Percentiles rank a stretch among this genome's conserved stretches.
Evolutionary conservation across 306 rosid species (phyloP).

Genomic region (Carpinus fangiana): DNA sequence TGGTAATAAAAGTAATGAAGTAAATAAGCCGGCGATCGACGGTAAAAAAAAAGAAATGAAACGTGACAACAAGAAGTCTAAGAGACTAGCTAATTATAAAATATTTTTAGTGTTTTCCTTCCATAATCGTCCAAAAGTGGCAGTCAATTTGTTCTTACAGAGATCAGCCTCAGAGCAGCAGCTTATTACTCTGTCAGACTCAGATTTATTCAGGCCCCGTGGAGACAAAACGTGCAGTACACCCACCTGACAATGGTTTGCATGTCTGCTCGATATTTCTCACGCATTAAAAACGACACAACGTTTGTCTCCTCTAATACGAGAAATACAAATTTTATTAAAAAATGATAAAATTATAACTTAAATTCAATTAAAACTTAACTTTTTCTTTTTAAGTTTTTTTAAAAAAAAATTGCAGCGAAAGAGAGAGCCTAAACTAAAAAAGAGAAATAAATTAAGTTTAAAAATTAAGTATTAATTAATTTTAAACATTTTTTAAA

Average conservation of each 20-base stretch:
- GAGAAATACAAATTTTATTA: neutral
- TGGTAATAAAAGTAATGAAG: too few relatives aligned
- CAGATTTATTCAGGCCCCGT: neutral
- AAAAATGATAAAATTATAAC: too few relatives aligned
- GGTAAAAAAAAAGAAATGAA: neutral
- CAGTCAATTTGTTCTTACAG: conserved; percentile 16
- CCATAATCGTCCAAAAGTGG: neutral
- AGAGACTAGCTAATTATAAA: too few relatives aligned
- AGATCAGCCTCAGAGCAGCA: neutral
- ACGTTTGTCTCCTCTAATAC: conserved; percentile 10
- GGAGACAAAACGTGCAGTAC: conserved; percentile 34
- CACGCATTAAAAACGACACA: conserved; percentile 26
- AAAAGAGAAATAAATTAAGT: too few relatives aligned
- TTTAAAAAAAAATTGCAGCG: too few relatives aligned
- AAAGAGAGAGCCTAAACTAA: too few relatives aligned
- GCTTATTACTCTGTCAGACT: neutral
- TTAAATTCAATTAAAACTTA: too few relatives aligned
- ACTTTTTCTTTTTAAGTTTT: too few relatives aligned
- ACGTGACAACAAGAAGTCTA: neutral
- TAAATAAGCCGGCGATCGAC: too few relatives aligned
- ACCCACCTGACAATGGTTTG: conserved; percentile 11
- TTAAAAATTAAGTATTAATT: too few relatives aligned
- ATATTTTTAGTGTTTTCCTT: neutral
- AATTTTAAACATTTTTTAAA: too few relatives aligned
- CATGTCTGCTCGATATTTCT: conserved; percentile 12